Base-by-base conservation (phyloP, 257 asterid genomes). In the Ocimum tenuiflorum region DNA sequence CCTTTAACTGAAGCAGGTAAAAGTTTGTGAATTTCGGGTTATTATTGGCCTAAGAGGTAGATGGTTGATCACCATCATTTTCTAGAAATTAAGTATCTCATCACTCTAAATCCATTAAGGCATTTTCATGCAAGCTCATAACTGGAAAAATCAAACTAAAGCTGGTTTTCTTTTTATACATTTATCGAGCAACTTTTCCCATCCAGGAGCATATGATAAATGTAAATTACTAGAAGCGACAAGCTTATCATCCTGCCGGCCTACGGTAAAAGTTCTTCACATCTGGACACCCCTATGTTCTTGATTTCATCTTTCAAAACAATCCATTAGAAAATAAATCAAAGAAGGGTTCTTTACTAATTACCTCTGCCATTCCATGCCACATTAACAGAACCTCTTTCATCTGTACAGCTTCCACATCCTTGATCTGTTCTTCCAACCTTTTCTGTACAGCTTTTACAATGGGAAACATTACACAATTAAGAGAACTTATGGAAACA, bases 311-410 rank as follows among this genome's bases (percentile, higher is more conserved):
- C 45, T 38, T 50, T 47, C 24, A 29, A 54, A 13, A 23, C 48
- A 56, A 65, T 48, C 27, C 48, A 41, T 7, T 51, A n/a, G 23
- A 60, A 23, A 38, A 50, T 22, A 68, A 18, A 10, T 15, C 1
- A 46, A 9, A 49, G 23, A 27, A 41, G 42, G 49, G 14, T 31
- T 17, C 45, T 67, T 8, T 8, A 6, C 55, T 11, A 60, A 67
- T 79, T 78, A 94, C 99, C 95, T 94, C 99, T 42, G 97, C 99
- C 75, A 94, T 73, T 63, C 95, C 99, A 70, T 51, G 74, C 99
- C 99, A 94, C 63, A 75, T 67, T 41, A 94, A 60, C 20, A 78
- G 70, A 73, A 90, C 95, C 74, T 81, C 91, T 81, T 77, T 80
- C 23, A 88, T 67, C 75, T 79, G 85, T 65, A 76, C 88, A 69